Evolutionary conservation across 2,329 filamentous ascomycete genomes (phyloP), one percentile per base, ranked within the genome.

Genomic region (Cladosporium sp.): DNA sequence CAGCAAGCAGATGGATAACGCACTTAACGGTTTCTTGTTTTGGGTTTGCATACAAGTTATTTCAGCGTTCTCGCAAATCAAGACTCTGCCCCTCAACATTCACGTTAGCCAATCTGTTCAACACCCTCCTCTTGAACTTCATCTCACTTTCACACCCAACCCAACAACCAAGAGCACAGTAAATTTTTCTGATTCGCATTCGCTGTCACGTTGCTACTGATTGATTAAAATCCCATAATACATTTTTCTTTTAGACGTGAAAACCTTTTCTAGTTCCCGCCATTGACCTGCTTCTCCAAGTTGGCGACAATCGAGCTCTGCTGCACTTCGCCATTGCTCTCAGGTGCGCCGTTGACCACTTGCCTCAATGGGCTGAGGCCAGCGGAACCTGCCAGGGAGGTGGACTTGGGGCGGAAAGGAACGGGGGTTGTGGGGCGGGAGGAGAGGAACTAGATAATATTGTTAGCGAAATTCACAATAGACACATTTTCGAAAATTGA

Each of bases 401-500:
- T 59, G 18, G 71, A 67, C 69, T 82, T 84, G 10, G 84, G 85
- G 67, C 85, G 84, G 80, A 88, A 86, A 10, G 88, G 82, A 58
- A 89, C 83, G 24, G 90, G 90, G 49, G 90, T 92, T 38, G 86
- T 85, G 2, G 90, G 88, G 68, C 88, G 84, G 70, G 88, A 91
- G 30, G 87, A 84, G 41, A 92, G 84, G 78, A 94, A 94, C 91
- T 93, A 74, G 1, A 30, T 21, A 1, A 2, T 24, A 1, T 24
- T 24, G 24, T 24, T 2, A 24, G 24, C 24, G 24, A 24, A 24
- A 24, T 1, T 24, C 24, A 24, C 24, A 24, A 24, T 24, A n/a
- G n/a, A n/a, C n/a, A n/a, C n/a, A n/a, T n/a, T 2, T 24, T 24
- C 24, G 24, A 24, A 24, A 24, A 1, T 1, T 24, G 24, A 24